Base-by-base conservation (phyloP, 495 filamentous ascomycete genomes). In the Penicillium parvum region DNA sequence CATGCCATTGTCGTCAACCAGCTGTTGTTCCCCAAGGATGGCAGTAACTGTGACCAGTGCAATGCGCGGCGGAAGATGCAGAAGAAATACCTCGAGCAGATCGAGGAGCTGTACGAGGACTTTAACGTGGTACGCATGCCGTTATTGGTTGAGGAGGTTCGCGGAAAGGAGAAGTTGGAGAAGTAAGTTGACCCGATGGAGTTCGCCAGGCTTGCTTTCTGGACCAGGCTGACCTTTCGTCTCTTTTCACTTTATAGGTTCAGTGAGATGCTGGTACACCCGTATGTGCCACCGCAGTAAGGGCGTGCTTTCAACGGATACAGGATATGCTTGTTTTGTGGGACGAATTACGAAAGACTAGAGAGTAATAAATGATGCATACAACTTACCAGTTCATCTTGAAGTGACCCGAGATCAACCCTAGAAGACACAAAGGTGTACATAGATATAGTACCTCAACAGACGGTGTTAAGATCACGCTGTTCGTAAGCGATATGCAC, bases 121-220 rank as follows among this genome's bases (percentile, higher is more conserved):
- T 99, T 99, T 65, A 96, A 99, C 63, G 91, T 99, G 22, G 91
- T 99, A 32, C 89, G 88, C 71, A 96, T 96, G 87, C 92, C 92
- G 15, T 67, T 97, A 50, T 67, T 99, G 55, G 86, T 92, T 3
- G 91, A 97, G 64, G 92, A 99, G 62, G 88, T 99, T 5, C 73
- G 94, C 49, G 92, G 92, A 10, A 95, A 91, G 75, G 91, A 96
- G 64, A 88, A 82, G 60, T 66, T 98, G 50, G 89, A 91, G 65
- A 88, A 74, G 79, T 82, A 55, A 68, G 76, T 73, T 42, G 9
- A 46, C 29, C 3, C 12, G n/a, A n/a, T n/a, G n/a, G n/a, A n/a
- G n/a, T n/a, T 32, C 16, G 12, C 23, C 29, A 5, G 23, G 41
- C 20, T 11, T 36, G 8, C 8, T 44, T 22, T 10, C 7, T 16